phyloP scores from a whole-genome alignment of 2,329 filamentous ascomycete genomes.

The Colletotrichum simmondsii region DNA sequence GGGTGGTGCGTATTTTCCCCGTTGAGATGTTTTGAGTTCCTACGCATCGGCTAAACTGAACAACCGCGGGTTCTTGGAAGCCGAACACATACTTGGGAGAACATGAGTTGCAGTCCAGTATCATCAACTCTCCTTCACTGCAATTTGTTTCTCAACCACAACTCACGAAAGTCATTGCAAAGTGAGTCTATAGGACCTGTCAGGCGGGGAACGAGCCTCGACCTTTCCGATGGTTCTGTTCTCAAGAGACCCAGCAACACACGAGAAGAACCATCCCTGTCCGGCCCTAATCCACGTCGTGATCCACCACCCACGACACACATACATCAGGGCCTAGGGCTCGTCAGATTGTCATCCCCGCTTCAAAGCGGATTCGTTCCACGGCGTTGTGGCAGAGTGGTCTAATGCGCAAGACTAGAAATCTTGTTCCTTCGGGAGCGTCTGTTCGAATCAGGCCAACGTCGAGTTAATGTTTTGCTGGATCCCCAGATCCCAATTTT shows the following conservation, averaged over 20 bases:
- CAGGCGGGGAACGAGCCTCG: too few relatives aligned
- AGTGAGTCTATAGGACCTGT: too few relatives aligned
- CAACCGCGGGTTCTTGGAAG: neutral
- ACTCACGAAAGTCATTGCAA: too few relatives aligned
- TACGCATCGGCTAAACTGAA: neutral
- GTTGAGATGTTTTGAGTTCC: neutral
- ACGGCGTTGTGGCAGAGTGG: conserved; percentile 33
- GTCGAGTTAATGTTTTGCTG: conserved; percentile 3
- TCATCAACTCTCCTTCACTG: too few relatives aligned
- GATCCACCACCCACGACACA: neutral
- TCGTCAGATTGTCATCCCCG: neutral
- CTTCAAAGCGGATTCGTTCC: neutral
- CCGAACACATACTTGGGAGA: too few relatives aligned
- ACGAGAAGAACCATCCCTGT: neutral
- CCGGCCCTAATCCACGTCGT: neutral
- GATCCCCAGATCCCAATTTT: too few relatives aligned
- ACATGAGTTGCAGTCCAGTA: too few relatives aligned
- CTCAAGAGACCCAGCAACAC: too few relatives aligned
- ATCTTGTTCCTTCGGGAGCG: conserved; percentile 34
- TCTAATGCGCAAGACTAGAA: conserved; percentile 35
- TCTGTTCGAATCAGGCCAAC: conserved; percentile 35
- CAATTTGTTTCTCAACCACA: too few relatives aligned
- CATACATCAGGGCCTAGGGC: neutral
- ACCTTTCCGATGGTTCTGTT: too few relatives aligned
- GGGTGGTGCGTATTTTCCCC: neutral